Conservation (phyloP, 129 eudicot genomes). For the Ambrosia artemisiifolia region DNA sequence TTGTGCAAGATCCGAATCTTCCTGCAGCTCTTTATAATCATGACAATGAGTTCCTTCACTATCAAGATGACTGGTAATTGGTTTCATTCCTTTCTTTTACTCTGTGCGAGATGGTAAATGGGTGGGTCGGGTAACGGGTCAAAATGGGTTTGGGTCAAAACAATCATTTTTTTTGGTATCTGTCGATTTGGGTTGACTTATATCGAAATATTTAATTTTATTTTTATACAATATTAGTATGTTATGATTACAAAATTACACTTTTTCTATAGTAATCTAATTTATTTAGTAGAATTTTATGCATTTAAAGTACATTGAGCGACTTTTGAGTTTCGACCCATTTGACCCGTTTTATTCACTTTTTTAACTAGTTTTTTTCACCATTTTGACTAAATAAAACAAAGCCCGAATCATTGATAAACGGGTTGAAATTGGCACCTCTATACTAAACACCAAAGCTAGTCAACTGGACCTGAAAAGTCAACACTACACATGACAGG, state of each 20-base stretch:
- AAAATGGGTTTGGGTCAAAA: not conserved
- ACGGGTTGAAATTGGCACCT: not conserved
- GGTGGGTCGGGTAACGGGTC: not conserved
- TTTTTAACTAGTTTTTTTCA: not conserved
- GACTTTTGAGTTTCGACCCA: not conserved
- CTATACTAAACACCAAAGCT: not conserved
- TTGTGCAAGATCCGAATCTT: constrained; percentile 76
- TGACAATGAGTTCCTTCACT: constrained; percentile 90
- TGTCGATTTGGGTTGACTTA: not conserved
- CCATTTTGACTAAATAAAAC: not conserved
- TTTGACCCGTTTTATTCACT: not conserved
- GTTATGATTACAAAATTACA: not conserved
- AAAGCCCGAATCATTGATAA: not conserved
- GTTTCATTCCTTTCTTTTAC: not conserved
- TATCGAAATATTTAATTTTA: not conserved
- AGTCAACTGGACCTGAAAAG: not conserved
- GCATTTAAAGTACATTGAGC: not conserved
- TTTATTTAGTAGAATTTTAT: not conserved
- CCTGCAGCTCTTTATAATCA: constrained; percentile 90
- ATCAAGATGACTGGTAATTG: constrained; percentile 78
- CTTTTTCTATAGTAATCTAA: not conserved
- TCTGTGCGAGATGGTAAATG: not conserved
- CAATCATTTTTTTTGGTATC: not conserved
- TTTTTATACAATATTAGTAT: not conserved
- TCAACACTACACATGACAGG: constrained; percentile 39